Percentiles rank a stretch among this genome's conserved stretches.
phyloP scores from a whole-genome alignment of 2,329 filamentous ascomycete genomes.

The Thelonectria discophora region DNA sequence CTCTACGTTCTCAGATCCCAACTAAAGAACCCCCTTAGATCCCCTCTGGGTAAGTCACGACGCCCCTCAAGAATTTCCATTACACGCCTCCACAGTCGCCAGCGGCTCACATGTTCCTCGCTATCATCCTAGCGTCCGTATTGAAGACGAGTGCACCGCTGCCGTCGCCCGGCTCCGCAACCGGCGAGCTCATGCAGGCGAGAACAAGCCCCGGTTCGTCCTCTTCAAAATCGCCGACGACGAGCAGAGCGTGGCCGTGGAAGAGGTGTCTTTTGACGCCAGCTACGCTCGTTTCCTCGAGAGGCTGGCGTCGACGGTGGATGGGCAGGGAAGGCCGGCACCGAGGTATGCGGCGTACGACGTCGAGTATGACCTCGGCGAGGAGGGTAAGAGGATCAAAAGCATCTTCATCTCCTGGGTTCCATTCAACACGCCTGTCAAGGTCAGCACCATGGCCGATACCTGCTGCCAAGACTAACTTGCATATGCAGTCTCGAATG shows the following conservation, averaged over 20 bases:
- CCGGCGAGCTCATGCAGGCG: conserved; percentile 14
- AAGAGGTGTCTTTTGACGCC: conserved; percentile 17
- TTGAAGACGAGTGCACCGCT: conserved; percentile 28
- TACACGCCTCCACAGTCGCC: no score
- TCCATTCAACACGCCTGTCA: conserved; percentile 24
- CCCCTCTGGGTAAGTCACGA: background rate
- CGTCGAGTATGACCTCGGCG: conserved; percentile 32
- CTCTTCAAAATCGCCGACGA: conserved; percentile 33
- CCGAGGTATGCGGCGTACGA: conserved; percentile 34
- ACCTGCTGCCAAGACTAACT: background rate
- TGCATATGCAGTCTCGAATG: conserved; percentile 27
- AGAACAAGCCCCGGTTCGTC: conserved; percentile 27
- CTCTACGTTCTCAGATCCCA: no score
- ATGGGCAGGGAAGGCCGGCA: conserved; percentile 18
- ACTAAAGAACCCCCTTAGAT: background rate
- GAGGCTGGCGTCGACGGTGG: conserved; percentile 21
- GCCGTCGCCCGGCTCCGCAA: conserved; percentile 23
- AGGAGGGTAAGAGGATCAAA: conserved; percentile 32
- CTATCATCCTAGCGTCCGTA: conserved; percentile 18
- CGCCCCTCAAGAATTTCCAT: background rate
- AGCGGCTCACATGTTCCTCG: background rate
- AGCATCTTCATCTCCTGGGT: conserved; percentile 35
- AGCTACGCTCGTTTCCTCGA: conserved; percentile 32
- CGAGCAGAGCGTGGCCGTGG: conserved; percentile 25
- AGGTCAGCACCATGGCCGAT: conserved; percentile 8